A percentile compares a stretch with the other conserved stretches of the same genome.
Conservation (phyloP, 1,284 basidiomycete species). For the Lignosus rhinocerotis region DNA sequence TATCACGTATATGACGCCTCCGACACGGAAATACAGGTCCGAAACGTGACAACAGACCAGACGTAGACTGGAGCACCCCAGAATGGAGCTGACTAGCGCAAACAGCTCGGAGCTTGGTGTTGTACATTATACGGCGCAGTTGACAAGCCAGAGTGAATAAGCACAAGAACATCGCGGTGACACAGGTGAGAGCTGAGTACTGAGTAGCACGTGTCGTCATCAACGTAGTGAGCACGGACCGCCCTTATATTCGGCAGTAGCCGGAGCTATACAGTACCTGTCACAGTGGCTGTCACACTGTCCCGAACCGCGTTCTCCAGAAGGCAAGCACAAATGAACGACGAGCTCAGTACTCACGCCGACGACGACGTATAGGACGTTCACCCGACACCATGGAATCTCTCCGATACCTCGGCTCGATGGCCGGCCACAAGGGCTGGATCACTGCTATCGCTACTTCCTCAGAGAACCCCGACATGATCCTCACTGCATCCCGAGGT, state of each 20-base stretch:
- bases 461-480: constrained; percentile 96
- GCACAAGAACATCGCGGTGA: no score
- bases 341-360: constrained; percentile 34
- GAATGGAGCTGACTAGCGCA: background rate
- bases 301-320: constrained; percentile 14
- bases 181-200: background rate
- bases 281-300: constrained; percentile 66
- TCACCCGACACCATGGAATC: constrained; percentile 70
- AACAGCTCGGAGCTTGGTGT: background rate
- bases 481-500: constrained; percentile 96
- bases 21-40: constrained; percentile 40
- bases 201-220: background rate
- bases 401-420: constrained; percentile 89
- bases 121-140: no score
- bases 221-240: background rate
- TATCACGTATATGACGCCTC: constrained; percentile 26
- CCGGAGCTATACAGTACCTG: constrained; percentile 46
- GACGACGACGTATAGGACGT: constrained; percentile 42
- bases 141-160: no score
- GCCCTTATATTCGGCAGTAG: constrained; percentile 30
- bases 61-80: constrained; percentile 26
- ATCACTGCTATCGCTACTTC: constrained; percentile 96
- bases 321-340: constrained; percentile 27
- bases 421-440: constrained; percentile 96
- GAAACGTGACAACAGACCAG: no score